A percentile compares a stretch with the other conserved stretches of the same genome.
Evolutionary conservation across 2,329 filamentous ascomycete species (phyloP).

Genomic region (Fusarium paranaense): DNA sequence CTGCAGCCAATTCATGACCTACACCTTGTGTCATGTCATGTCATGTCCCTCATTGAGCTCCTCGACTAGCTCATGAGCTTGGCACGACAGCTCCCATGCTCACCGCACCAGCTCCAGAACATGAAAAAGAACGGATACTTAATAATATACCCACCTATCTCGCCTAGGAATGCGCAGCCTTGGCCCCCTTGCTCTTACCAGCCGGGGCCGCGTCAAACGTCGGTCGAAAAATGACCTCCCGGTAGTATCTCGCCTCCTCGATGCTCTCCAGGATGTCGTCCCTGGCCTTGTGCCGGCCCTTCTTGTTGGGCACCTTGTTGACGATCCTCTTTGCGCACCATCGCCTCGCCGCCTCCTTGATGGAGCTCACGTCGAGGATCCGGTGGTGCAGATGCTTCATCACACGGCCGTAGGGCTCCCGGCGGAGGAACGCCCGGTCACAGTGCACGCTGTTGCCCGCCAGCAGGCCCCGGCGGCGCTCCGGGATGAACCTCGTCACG

Average conservation of each 20-base stretch:
- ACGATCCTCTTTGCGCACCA: conserved; percentile 71
- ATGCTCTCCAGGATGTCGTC: conserved; percentile 97
- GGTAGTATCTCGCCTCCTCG: conserved; percentile 87
- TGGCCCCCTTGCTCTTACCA: conserved; percentile 38
- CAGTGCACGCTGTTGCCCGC: conserved; percentile 95
- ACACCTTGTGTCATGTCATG: not conserved
- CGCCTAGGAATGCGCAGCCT: not conserved
- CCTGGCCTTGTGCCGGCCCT: conserved; percentile 81
- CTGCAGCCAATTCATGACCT: not conserved
- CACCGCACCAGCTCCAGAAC: not conserved
- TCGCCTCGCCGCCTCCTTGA: conserved; percentile 89
- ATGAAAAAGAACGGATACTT: not conserved
- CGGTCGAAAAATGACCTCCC: conserved; percentile 72
- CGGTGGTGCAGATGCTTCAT: conserved; percentile 87
- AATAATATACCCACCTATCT: conserved; percentile 6
- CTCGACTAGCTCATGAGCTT: conserved; percentile 5
- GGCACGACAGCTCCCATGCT: not conserved
- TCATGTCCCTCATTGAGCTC: conserved; percentile 1
- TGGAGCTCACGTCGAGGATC: conserved; percentile 88
- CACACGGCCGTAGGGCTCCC: conserved; percentile 78
- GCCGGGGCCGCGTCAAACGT: conserved; percentile 41
- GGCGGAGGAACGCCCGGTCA: conserved; percentile 83
- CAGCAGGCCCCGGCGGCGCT: conserved; percentile 75
- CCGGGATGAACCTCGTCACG: conserved; percentile 77
- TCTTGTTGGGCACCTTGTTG: conserved; percentile 76